Conservation (phyloP, 108 stramenopile species). For the Mediolabrus comicus region DNA sequence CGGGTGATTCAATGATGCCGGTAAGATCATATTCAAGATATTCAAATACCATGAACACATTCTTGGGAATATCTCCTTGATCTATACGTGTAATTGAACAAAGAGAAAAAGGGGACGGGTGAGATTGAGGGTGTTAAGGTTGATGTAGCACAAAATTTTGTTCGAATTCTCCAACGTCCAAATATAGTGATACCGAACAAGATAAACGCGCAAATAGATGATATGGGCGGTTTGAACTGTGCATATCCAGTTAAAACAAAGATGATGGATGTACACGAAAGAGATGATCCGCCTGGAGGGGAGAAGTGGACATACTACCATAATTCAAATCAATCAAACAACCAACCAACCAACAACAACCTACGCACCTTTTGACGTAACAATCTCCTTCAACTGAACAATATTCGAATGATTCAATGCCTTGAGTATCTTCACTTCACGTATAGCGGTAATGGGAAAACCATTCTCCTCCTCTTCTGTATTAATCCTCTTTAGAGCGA, state of each 20-base stretch:
- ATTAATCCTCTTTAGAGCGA: slow-evolving; percentile 92
- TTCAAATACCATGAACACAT: slow-evolving; percentile 96
- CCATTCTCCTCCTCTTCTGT: slow-evolving; percentile 90
- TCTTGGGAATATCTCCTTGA: slow-evolving; percentile 72
- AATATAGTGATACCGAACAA: slow-evolving; percentile 35
- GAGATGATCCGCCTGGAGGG: slow-evolving; percentile 54
- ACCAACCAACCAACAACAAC: neutral
- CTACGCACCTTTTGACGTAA: slow-evolving; percentile 86
- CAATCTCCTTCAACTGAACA: slow-evolving; percentile 89
- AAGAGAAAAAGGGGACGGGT: neutral
- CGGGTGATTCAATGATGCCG: slow-evolving; percentile 79
- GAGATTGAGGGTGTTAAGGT: neutral
- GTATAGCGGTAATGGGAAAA: slow-evolving; percentile 91
- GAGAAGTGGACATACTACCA: neutral
- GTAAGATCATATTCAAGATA: slow-evolving; percentile 91
- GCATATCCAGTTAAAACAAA: slow-evolving; percentile 51
- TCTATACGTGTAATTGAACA: slow-evolving; percentile 43
- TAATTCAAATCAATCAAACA: neutral
- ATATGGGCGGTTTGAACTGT: slow-evolving; percentile 86
- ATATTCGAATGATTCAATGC: slow-evolving; percentile 85
- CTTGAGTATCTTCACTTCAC: slow-evolving; percentile 94
- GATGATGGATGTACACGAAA: slow-evolving; percentile 68
- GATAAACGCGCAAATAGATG: slow-evolving; percentile 25
- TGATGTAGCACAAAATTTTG: slow-evolving; percentile 2
- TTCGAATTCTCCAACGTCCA: slow-evolving; percentile 5